Base-by-base conservation (phyloP, 2,329 filamentous ascomycete species). In the Botryotinia narcissicola region DNA sequence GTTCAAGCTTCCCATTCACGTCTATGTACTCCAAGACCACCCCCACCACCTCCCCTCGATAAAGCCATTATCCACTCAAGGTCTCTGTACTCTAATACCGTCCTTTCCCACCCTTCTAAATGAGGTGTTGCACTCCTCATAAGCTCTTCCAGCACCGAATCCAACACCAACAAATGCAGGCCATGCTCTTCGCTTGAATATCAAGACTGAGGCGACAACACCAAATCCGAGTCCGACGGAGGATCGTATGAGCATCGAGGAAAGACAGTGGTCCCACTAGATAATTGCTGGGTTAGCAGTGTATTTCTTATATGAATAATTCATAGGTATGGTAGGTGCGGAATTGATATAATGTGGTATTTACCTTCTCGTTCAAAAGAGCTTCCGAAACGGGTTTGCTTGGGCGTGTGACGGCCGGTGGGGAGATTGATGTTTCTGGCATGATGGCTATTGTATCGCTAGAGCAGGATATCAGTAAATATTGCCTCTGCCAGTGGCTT, bases 181-280 rank as follows among this genome's bases (percentile, higher is more conserved):
- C 94, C 95, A 99, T 78, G 96, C 93, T 86, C 96, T 92, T 84
- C 97, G 92, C 89, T 97, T 97, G 90, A 99, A 99, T 73, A 99
- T 86, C 74, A 99, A 92, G 75, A 99, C 95, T 75, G 96, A 98
- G 88, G 99, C 98, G 85, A 99, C 93, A 83, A 99, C 92, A 82
- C 96, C 96, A 85, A 99, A 99, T 79, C 93, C 94, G 82, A 98
- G 92, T 81, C 96, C 96, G 84, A 99, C 92, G 73, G 93, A 92
- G 78, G 95, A 98, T 85, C 97, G 95, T 87, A 99, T 97, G 82
- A 99, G 90, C 84, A 98, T 90, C 82, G 97, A 98, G 80, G 96
- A 98, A 80, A 99, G 91, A 85, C 96, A 98, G 86, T 93, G 95
- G 84, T 99, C 96, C 96, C 96, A 99, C 96, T 99, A 76, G 76